phyloP scores from a whole-genome alignment of 2,329 filamentous ascomycete species.

The Purpureocillium lavendulum region DNA sequence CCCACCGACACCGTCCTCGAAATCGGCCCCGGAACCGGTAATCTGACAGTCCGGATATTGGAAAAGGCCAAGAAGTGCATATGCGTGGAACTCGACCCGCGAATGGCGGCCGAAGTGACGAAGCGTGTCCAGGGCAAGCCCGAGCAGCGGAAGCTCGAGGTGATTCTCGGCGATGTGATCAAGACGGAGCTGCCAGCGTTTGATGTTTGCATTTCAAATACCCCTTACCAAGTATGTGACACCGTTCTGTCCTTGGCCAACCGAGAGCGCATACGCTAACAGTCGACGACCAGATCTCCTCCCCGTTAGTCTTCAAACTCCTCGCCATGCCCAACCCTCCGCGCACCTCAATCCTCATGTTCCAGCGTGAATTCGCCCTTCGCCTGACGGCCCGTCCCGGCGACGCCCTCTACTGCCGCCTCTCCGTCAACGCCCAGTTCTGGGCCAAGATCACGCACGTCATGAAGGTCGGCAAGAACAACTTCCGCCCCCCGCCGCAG shows the following conservation, averaged over 20 bases:
- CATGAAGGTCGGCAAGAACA: conserved; percentile 93
- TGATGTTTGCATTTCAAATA: conserved; percentile 70
- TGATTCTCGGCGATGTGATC: conserved; percentile 79
- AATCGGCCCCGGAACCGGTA: conserved; percentile 84
- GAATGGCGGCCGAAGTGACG: conserved; percentile 93
- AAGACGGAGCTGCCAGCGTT: conserved; percentile 73
- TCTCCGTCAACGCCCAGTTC: conserved; percentile 91
- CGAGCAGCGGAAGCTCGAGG: conserved; percentile 73
- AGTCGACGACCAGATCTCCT: conserved; percentile 59
- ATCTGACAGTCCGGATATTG: conserved; percentile 81
- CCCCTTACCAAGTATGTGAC: conserved; percentile 49
- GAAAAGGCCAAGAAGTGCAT: conserved; percentile 76
- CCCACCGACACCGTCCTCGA: conserved; percentile 87
- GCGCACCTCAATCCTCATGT: conserved; percentile 83
- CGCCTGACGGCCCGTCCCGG: conserved; percentile 81
- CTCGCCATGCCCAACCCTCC: conserved; percentile 76
- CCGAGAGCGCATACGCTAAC: neutral
- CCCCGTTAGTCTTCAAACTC: conserved; percentile 84
- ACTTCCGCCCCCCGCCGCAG: conserved; percentile 89
- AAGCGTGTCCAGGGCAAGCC: conserved; percentile 90
- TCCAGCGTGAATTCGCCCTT: conserved; percentile 90
- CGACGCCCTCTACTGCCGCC: conserved; percentile 81
- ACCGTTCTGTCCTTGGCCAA: neutral
- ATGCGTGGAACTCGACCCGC: conserved; percentile 85
- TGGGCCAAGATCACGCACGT: conserved; percentile 60